Conservation (phyloP, 2,329 filamentous ascomycete species). For the Claviceps cyperi region DNA sequence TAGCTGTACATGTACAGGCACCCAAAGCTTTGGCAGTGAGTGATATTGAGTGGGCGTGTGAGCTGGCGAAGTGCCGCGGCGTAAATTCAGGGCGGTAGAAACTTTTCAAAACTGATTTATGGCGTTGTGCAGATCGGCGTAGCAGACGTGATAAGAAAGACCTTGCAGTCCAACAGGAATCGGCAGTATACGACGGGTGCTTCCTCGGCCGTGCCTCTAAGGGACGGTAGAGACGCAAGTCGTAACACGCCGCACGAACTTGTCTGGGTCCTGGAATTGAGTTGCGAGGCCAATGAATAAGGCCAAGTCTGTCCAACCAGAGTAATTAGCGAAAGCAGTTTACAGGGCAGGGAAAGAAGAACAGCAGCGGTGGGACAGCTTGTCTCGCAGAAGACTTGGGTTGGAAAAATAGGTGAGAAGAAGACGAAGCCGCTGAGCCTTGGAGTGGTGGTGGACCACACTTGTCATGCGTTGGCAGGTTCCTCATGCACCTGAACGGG, state of each 20-base stretch:
- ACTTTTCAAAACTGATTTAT: slow-evolving; percentile 36
- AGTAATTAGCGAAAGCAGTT: slow-evolving; percentile 20
- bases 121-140: slow-evolving; percentile 46
- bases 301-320: slow-evolving; percentile 20
- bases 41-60: slow-evolving; percentile 36
- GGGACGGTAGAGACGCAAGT: slow-evolving; percentile 1
- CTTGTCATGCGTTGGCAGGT: slow-evolving; percentile 24
- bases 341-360: slow-evolving; percentile 17
- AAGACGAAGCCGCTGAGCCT: slow-evolving; percentile 9
- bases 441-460: slow-evolving; percentile 16
- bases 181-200: neutral
- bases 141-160: slow-evolving; percentile 8
- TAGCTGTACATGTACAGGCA: slow-evolving; percentile 26
- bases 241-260: neutral
- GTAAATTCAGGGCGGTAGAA: slow-evolving; percentile 11
- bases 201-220: neutral
- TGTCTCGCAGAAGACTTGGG: neutral
- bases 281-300: slow-evolving; percentile 10
- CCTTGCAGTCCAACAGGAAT: neutral
- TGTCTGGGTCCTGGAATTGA: slow-evolving; percentile 11
- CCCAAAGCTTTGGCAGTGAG: slow-evolving; percentile 44
- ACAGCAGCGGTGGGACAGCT: slow-evolving; percentile 6
- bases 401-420: neutral
- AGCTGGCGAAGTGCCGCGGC: slow-evolving; percentile 42
- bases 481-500: slow-evolving; percentile 39